These are phyloP conservation scores for Arxiozyma slooffiae DNA, from an alignment of 1,139 yeast species.

Conservation along the genomic window DNA sequence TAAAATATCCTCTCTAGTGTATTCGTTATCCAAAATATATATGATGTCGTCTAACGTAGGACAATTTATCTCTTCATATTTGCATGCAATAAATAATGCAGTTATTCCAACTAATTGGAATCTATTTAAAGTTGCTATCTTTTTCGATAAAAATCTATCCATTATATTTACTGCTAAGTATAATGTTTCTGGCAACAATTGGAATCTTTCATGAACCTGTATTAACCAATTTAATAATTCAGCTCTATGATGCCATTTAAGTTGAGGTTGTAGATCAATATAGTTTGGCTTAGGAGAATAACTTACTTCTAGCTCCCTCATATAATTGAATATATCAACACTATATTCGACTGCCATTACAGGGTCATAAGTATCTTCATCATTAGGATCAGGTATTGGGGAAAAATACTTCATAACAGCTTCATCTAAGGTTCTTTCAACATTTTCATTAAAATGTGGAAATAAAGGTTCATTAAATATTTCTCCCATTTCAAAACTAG, in stretches of 20 bases:
- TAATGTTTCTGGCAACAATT: conserved; percentile 82
- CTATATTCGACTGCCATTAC: conserved; percentile 93
- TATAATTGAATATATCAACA: conserved; percentile 76
- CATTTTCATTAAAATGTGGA: neutral
- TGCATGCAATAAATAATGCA: conserved; percentile 87
- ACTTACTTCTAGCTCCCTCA: conserved; percentile 65
- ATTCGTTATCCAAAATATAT: conserved; percentile 89
- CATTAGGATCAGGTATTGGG: conserved; percentile 53
- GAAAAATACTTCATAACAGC: conserved; percentile 3
- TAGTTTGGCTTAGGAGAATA: conserved; percentile 72
- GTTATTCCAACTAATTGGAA: conserved; percentile 94
- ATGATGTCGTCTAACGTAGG: conserved; percentile 89
- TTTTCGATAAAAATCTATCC: conserved; percentile 70
- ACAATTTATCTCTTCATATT: conserved; percentile 90
- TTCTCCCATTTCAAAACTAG: neutral
- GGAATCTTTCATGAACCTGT: conserved; percentile 81
- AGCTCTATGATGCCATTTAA: conserved; percentile 82
- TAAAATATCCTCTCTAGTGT: conserved; percentile 69
- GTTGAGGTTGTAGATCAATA: conserved; percentile 76
- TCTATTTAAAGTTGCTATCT: conserved; percentile 70
- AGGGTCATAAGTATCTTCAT: conserved; percentile 83
- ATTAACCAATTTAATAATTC: conserved; percentile 91
- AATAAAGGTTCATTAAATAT: neutral
- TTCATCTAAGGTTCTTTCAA: neutral
- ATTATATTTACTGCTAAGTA: conserved; percentile 80